A percentile compares a stretch with the other conserved stretches of the same genome.
Evolutionary conservation across 768 basidiomycete species (phyloP).

Genomic region (Termitomyces heimii): DNA sequence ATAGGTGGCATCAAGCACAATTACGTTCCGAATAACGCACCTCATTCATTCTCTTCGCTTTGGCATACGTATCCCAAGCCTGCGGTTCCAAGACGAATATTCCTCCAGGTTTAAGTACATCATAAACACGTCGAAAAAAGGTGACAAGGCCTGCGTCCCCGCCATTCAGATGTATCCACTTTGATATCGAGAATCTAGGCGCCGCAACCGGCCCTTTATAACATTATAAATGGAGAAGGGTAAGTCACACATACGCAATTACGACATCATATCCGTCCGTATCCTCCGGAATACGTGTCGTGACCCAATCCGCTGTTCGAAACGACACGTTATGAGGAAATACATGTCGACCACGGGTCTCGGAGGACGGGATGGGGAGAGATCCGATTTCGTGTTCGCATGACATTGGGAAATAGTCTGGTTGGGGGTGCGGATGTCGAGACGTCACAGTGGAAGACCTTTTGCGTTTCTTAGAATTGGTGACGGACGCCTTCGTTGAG

Average conservation of each 20-base stretch:
- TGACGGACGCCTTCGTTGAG: not conserved
- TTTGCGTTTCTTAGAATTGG: conserved; percentile 17
- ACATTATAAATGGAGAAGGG: not conserved
- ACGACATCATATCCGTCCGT: conserved; percentile 67
- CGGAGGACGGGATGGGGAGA: conserved; percentile 56
- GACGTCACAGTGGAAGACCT: not conserved
- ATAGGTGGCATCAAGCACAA: not conserved
- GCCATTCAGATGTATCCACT: conserved; percentile 87
- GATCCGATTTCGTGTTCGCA: conserved; percentile 73
- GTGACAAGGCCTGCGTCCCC: conserved; percentile 65
- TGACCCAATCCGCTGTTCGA: conserved; percentile 69
- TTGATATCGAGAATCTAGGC: conserved; percentile 75
- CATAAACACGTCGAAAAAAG: conserved; percentile 63
- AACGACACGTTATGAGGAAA: conserved; percentile 85
- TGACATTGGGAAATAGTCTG: conserved; percentile 70
- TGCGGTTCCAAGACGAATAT: conserved; percentile 80
- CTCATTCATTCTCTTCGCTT: conserved; percentile 64
- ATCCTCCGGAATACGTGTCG: conserved; percentile 48
- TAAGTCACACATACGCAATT: conserved; percentile 52
- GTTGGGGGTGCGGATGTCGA: conserved; percentile 6
- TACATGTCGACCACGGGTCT: conserved; percentile 20
- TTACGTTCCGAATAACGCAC: conserved; percentile 23
- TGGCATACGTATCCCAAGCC: conserved; percentile 77
- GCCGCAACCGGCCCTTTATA: not conserved
- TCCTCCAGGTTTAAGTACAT: conserved; percentile 56